Base-by-base conservation (phyloP, 139 green algal genomes). In the Bryopsis sp. region DNA sequence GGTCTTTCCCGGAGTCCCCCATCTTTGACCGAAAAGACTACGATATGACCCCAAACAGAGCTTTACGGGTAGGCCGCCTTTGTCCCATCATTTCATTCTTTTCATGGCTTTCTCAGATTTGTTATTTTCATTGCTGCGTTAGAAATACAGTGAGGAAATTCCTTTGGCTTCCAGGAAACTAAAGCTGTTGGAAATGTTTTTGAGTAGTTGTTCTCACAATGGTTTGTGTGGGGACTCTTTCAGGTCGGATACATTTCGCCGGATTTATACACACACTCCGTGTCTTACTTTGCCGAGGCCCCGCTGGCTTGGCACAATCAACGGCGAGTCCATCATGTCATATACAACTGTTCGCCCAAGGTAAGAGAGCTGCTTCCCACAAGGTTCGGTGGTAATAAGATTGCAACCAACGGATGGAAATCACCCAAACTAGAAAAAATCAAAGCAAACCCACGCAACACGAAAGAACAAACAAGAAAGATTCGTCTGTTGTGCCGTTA, bases 231-330 rank as follows among this genome's bases (percentile, higher is more conserved):
- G 50, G 48, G 54, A n/a, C n/a, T n/a, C n/a, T n/a, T n/a, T 26
- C 50, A 77, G 43, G 81, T 98, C 0, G 93, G 92, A 37, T 98
- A 98, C 81, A 76, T 98, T 26, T 97, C 92, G 2, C 89, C 93
- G 1, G 93, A 98, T 78, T 79, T 97, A 39, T 96, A 95, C 82
- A 95, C 88, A 1, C 93, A 98, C 78, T 92, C 81, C 0, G 93
- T 98, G 24, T 95, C 86, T 43, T 98, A 97, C 80, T 98, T 98
- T 85, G 89, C 90, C 0, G 86, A 97, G 75, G 93, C 86, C 3
- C 91, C 92, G 0, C 81, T 98, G n/a, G 67, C 71, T 1, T 73
- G 88, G 61, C 91, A 97, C 79, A 36, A 78, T 79, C 58, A 34
- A 15, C 2, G 50, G 26, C 26, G 15, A 4, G 75, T 85, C 26